phyloP scores from a whole-genome alignment of 1,284 basidiomycete genomes.

The Agroathelia rolfsii region DNA sequence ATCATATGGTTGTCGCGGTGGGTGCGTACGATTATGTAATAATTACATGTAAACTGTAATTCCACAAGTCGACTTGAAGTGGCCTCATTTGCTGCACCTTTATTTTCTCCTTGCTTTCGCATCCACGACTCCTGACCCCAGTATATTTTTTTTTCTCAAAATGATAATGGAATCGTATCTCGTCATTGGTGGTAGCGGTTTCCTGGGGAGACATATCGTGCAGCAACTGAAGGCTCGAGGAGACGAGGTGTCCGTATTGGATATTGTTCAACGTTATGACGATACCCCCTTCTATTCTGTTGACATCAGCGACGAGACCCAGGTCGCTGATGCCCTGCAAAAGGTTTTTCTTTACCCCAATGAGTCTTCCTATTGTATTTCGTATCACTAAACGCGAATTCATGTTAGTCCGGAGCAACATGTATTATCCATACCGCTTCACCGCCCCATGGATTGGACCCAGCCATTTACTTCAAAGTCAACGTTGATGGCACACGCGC shows the following conservation, averaged over 20 bases:
- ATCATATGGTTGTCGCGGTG: no score
- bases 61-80: background rate
- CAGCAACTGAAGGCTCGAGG: slow-evolving; percentile 70
- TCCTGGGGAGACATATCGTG: slow-evolving; percentile 86
- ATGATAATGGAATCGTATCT: slow-evolving; percentile 65
- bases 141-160: slow-evolving; percentile 16
- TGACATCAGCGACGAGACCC: slow-evolving; percentile 73
- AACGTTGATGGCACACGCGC: slow-evolving; percentile 90
- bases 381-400: slow-evolving; percentile 3
- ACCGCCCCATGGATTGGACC: slow-evolving; percentile 67
- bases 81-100: no score
- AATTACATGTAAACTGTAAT: no score
- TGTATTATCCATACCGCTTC: slow-evolving; percentile 96
- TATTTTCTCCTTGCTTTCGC: slow-evolving; percentile 14
- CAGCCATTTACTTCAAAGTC: slow-evolving; percentile 82
- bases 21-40: no score
- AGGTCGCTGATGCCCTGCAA: slow-evolving; percentile 61
- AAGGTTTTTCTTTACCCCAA: slow-evolving; percentile 38
- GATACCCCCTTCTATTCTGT: slow-evolving; percentile 82
- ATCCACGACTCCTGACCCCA: slow-evolving; percentile 7
- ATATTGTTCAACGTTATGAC: slow-evolving; percentile 82
- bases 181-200: slow-evolving; percentile 88
- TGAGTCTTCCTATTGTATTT: slow-evolving; percentile 8
- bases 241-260: slow-evolving; percentile 77
- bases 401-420: slow-evolving; percentile 60